These are phyloP conservation scores for Chrysoporthe deuterocubensis DNA, from an alignment of 2,329 filamentous ascomycete species.

Conservation along the genomic window DNA sequence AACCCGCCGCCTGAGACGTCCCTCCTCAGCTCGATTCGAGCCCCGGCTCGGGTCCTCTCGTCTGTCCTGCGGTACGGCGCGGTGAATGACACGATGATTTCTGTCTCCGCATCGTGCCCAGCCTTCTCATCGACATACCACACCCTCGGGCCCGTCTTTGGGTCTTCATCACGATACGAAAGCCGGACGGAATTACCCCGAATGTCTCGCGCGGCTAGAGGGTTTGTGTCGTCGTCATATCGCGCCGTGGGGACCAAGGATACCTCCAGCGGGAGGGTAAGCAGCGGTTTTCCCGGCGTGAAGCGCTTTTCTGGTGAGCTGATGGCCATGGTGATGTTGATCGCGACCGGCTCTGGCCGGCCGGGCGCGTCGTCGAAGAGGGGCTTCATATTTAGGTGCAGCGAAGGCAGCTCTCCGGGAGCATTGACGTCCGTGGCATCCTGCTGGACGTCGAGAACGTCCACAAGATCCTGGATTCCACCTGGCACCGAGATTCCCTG, in stretches of 20 bases:
- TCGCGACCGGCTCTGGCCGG: too few species aligned
- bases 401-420: neutral
- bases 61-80: constrained; percentile 19
- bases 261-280: constrained; percentile 13
- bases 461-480: too few species aligned
- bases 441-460: neutral
- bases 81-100: constrained; percentile 13
- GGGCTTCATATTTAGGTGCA: constrained; percentile 14
- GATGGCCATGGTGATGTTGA: too few species aligned
- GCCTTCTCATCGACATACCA: constrained; percentile 12
- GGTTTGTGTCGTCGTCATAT: constrained; percentile 16
- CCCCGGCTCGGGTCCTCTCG: constrained; percentile 18
- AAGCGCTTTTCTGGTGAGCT: too few species aligned
- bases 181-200: neutral
- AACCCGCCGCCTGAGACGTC: constrained; percentile 18
- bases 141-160: constrained; percentile 9
- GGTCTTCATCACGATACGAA: constrained; percentile 12
- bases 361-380: neutral
- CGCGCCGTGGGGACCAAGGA: constrained; percentile 11
- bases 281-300: neutral
- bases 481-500: too few species aligned
- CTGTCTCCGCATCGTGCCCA: neutral
- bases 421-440: neutral
- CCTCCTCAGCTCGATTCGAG: constrained; percentile 20
- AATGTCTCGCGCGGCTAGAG: neutral